These are phyloP conservation scores for Penicillium parvum DNA, from an alignment of 495 filamentous ascomycete genomes.

Conservation along the genomic window DNA sequence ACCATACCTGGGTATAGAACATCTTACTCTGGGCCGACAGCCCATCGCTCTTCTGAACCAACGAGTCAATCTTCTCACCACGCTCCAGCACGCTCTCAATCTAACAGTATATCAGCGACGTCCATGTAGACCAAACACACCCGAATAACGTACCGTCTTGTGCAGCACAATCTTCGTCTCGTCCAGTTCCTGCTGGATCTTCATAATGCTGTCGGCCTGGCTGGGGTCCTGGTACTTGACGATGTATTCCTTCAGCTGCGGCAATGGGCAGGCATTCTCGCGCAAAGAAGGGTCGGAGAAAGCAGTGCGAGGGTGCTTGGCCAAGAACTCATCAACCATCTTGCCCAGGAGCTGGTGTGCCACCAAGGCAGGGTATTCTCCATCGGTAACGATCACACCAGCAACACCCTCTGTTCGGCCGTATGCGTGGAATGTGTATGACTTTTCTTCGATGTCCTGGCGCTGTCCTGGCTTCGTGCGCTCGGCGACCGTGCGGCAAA, in stretches of 20 bases:
- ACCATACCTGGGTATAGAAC: slow-evolving; percentile 77
- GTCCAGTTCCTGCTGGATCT: slow-evolving; percentile 94
- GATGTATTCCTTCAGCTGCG: slow-evolving; percentile 74
- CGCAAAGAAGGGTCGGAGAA: slow-evolving; percentile 50
- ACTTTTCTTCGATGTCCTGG: slow-evolving; percentile 88
- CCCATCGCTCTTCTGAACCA: slow-evolving; percentile 85
- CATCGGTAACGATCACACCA: slow-evolving; percentile 83
- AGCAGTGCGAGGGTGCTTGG: slow-evolving; percentile 65
- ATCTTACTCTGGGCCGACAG: slow-evolving; percentile 88
- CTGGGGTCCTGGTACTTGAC: slow-evolving; percentile 83
- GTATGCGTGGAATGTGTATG: slow-evolving; percentile 75
- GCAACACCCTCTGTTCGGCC: slow-evolving; percentile 80
- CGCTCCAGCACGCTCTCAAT: slow-evolving; percentile 85
- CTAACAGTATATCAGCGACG: slow-evolving; percentile 7
- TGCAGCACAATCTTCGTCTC: slow-evolving; percentile 98
- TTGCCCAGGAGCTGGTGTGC: slow-evolving; percentile 94
- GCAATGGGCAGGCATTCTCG: slow-evolving; percentile 49
- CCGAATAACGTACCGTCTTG: slow-evolving; percentile 57
- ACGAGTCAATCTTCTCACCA: slow-evolving; percentile 80
- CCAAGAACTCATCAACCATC: slow-evolving; percentile 87
- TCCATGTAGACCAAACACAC: background rate
- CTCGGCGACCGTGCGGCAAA: slow-evolving; percentile 66
- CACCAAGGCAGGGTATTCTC: slow-evolving; percentile 83
- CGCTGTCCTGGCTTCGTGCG: slow-evolving; percentile 80
- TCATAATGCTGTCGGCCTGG: slow-evolving; percentile 86